Evolutionary conservation across 2,329 filamentous ascomycete species (phyloP).

Genomic region (Didymella pinodella): DNA sequence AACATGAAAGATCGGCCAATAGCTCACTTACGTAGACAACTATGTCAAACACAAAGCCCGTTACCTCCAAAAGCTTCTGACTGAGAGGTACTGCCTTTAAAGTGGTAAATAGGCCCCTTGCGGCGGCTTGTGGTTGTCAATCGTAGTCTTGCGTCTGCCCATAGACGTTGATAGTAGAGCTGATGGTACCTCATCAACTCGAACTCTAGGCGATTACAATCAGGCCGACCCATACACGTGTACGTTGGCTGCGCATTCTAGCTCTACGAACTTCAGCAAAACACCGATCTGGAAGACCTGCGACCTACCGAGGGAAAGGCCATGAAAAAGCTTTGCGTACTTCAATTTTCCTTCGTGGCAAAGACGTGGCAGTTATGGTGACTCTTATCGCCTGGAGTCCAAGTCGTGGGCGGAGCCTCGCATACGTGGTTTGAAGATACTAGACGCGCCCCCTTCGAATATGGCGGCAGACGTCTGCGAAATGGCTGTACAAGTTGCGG

Average conservation of each 20-base stretch:
- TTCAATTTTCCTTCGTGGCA: background rate
- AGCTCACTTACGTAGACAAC: background rate
- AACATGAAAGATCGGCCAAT: background rate
- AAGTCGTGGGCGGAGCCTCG: constrained; percentile 2
- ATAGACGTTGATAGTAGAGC: background rate
- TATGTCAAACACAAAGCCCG: background rate
- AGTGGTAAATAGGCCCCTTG: background rate
- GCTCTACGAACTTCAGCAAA: background rate
- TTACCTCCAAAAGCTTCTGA: background rate
- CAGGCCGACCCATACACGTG: background rate
- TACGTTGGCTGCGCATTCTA: background rate
- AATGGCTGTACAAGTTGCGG: background rate
- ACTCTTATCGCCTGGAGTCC: constrained; percentile 6
- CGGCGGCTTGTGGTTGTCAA: background rate
- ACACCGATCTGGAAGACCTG: background rate
- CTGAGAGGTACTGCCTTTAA: background rate
- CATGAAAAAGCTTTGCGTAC: background rate
- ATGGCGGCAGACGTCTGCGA: background rate
- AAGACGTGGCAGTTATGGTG: constrained; percentile 1
- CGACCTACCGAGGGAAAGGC: background rate
- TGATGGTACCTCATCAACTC: background rate
- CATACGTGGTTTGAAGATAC: background rate
- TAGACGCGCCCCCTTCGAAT: constrained; percentile 4
- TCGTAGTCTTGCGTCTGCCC: background rate
- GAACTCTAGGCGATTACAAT: background rate